Base-by-base conservation (phyloP, 2,329 filamentous ascomycete species). In the Byssochlamys sp. region DNA sequence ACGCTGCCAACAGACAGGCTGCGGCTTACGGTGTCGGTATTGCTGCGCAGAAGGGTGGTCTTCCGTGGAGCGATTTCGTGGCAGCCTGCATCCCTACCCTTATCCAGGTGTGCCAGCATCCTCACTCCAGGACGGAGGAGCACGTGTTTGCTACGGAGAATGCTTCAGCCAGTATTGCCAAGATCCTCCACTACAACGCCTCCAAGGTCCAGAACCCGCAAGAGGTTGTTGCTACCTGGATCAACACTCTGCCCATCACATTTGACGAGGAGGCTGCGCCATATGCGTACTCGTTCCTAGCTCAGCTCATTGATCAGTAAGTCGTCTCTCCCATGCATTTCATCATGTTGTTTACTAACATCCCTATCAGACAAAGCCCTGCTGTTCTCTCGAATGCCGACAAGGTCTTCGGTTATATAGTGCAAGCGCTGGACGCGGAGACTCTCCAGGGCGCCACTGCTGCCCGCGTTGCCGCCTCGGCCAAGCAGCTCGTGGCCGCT, bases 131-230 rank as follows among this genome's bases (percentile, higher is more conserved):
- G 62, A 86, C 84, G 53, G 94, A 97, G 62, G 94, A 97, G 66
- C 91, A 97, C 66, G 88, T 96, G 1, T 99, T 95, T 70, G 94
- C 94, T 1, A 97, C 94, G 1, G 94, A 99, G 77, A 99, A 99
- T 70, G 92, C 92, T 5, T 96, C 90, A 65, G 92, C 94, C 49
- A 91, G 90, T 64, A 94, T 99, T 68, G 94, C 94, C 35, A 99
- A 99, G 81, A 92, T 99, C 55, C 80, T 99, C 62, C 91, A 96
- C 71, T 96, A 87, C 77, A 96, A 95, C 74, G 78, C 85, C 26
- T 80, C 80, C 63, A 89, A 88, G 69, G 86, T 99, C 19, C 80
- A 79, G 56, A 90, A 95, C 67, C 80, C 84, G 54, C 86, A 94
- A 68, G 82, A 88, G 39, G 81, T 96, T 27, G 85, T 90, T 49